These are phyloP conservation scores for Avena sativa DNA, from an alignment of 176 grass and related monocot genomes.

Conservation along the genomic window DNA sequence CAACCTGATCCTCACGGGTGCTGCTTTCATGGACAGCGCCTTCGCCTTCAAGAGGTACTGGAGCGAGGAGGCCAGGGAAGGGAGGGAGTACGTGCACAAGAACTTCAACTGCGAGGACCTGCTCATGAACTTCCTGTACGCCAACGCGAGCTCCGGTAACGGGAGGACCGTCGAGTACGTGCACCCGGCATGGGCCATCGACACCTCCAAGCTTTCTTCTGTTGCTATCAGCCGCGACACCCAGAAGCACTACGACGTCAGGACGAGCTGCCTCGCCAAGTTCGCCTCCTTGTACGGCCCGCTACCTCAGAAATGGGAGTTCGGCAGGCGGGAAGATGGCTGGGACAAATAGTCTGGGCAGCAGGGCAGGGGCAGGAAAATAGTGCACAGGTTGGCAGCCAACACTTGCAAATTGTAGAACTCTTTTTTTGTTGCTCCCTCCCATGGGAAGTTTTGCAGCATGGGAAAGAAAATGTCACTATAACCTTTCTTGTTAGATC, in stretches of 20 bases:
- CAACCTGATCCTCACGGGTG: conserved; percentile 93
- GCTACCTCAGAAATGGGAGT: conserved; percentile 69
- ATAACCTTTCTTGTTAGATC: conserved; percentile 3
- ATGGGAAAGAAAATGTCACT: conserved; percentile 24
- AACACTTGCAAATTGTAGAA: conserved; percentile 21
- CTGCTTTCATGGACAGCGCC: conserved; percentile 91
- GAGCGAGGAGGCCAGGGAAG: conserved; percentile 83
- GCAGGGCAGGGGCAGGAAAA: neutral
- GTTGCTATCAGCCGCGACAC: conserved; percentile 92
- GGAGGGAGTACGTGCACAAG: conserved; percentile 76
- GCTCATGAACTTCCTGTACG: conserved; percentile 92
- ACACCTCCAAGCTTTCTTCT: conserved; percentile 91
- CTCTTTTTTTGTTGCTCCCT: conserved; percentile 29
- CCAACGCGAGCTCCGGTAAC: conserved; percentile 41
- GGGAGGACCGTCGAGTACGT: conserved; percentile 84
- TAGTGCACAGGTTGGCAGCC: neutral
- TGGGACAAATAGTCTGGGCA: conserved; percentile 81
- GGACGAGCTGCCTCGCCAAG: conserved; percentile 82
- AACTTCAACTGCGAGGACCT: conserved; percentile 98
- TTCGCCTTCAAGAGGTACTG: conserved; percentile 88
- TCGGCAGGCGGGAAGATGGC: conserved; percentile 62
- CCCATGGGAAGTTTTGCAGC: conserved; percentile 43
- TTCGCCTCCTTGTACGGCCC: conserved; percentile 76
- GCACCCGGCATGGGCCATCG: conserved; percentile 95
- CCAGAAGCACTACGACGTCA: conserved; percentile 77